Evolutionary conservation across 306 rosid genomes (phyloP).

Genomic region (Cyamopsis tetragonoloba): DNA sequence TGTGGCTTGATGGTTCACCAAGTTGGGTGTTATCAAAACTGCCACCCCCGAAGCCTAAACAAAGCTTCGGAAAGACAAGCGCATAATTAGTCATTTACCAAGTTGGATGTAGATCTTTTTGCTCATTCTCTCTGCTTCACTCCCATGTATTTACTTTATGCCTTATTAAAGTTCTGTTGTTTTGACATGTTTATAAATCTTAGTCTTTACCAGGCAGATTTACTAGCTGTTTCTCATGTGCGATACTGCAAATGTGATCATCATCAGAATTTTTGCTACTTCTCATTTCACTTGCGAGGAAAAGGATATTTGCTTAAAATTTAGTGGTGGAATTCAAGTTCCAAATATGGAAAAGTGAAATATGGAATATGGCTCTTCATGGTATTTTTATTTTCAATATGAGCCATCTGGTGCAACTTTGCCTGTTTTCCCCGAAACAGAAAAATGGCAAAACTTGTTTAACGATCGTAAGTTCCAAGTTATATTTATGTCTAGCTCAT

Average conservation of each 20-base stretch:
- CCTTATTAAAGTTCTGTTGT: constrained; percentile 3
- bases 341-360: background rate
- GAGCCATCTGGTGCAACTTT: background rate
- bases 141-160: background rate
- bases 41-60: constrained; percentile 39
- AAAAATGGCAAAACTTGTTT: background rate
- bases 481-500: no score
- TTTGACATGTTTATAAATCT: background rate
- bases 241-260: background rate
- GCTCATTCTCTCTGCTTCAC: background rate
- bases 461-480: no score
- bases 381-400: background rate
- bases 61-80: background rate
- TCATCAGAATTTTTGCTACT: background rate
- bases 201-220: background rate
- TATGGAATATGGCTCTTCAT: background rate
- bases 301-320: background rate
- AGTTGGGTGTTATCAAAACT: constrained; percentile 49
- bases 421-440: background rate
- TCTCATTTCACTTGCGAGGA: background rate
- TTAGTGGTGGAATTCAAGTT: background rate
- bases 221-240: background rate
- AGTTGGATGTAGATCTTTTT: background rate
- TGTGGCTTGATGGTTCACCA: constrained; percentile 53
- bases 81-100: background rate